A percentile compares a stretch with the other conserved stretches of the same genome.
Conservation (phyloP, 2,329 filamentous ascomycete genomes). For the Stagonosporopsis chrysanthemi region DNA sequence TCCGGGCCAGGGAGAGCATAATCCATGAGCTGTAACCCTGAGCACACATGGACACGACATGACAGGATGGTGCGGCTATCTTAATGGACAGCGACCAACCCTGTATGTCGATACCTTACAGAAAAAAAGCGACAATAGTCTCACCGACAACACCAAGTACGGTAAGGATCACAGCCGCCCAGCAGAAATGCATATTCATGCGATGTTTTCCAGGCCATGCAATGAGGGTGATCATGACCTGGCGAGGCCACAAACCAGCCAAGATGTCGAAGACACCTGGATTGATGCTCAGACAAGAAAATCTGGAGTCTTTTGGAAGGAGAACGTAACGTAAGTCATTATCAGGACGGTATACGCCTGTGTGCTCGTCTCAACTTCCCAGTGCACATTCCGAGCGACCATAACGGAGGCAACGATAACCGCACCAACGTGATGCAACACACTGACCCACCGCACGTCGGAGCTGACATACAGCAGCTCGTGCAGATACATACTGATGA, state of each 20-base stretch:
- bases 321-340: constrained; percentile 1
- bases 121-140: constrained; percentile 1
- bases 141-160: background rate
- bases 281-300: background rate
- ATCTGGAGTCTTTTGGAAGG: too few relatives aligned
- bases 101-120: background rate
- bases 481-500: constrained; percentile 1
- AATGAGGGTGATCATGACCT: background rate
- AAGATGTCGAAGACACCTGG: constrained; percentile 3
- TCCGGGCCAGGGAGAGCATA: background rate
- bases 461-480: constrained; percentile 1
- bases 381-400: constrained; percentile 5
- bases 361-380: constrained; percentile 1
- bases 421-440: constrained; percentile 3
- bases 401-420: background rate
- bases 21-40: background rate
- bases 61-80: background rate
- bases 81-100: background rate
- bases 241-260: constrained; percentile 3
- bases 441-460: background rate
- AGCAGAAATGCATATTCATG: constrained; percentile 7
- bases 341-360: constrained; percentile 8
- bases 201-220: background rate
- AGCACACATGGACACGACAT: background rate
- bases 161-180: background rate